These are phyloP conservation scores for Prunus armeniaca DNA, from an alignment of 306 rosid genomes.

Conservation along the genomic window DNA sequence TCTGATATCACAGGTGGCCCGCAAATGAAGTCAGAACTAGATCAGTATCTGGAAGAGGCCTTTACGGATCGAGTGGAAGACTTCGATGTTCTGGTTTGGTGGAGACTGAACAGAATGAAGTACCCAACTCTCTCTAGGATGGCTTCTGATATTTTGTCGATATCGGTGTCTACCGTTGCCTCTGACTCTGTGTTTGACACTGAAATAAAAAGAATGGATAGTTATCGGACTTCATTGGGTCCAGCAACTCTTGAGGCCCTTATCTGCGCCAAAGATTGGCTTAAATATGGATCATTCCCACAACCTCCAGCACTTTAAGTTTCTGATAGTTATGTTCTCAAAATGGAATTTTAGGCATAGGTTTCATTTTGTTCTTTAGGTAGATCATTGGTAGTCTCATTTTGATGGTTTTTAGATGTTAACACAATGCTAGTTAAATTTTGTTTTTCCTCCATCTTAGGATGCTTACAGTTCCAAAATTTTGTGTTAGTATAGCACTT, in stretches of 20 bases:
- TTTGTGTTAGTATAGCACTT: conserved; percentile 9
- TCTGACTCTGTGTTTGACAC: conserved; percentile 71
- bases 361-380: conserved; percentile 21
- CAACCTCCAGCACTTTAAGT: conserved; percentile 29
- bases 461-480: conserved; percentile 23
- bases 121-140: conserved; percentile 77
- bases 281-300: conserved; percentile 43
- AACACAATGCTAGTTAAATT: conserved; percentile 20
- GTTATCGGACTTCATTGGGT: conserved; percentile 52
- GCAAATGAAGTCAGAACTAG: conserved; percentile 73
- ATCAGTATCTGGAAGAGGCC: conserved; percentile 81
- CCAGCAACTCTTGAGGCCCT: conserved; percentile 77
- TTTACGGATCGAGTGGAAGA: conserved; percentile 36
- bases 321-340: conserved; percentile 41
- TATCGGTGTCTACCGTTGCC: conserved; percentile 61
- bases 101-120: conserved; percentile 56
- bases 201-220: conserved; percentile 56
- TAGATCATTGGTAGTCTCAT: conserved; percentile 18
- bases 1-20: conserved; percentile 59
- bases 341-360: conserved; percentile 43
- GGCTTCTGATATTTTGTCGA: conserved; percentile 84
- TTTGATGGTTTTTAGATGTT: conserved; percentile 12
- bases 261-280: conserved; percentile 82
- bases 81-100: conserved; percentile 79
- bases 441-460: conserved; percentile 12